Evolutionary conservation across 805 yeast genomes (phyloP), one percentile per base, ranked within the genome.

Genomic region (Monosporozyma aerobia): DNA sequence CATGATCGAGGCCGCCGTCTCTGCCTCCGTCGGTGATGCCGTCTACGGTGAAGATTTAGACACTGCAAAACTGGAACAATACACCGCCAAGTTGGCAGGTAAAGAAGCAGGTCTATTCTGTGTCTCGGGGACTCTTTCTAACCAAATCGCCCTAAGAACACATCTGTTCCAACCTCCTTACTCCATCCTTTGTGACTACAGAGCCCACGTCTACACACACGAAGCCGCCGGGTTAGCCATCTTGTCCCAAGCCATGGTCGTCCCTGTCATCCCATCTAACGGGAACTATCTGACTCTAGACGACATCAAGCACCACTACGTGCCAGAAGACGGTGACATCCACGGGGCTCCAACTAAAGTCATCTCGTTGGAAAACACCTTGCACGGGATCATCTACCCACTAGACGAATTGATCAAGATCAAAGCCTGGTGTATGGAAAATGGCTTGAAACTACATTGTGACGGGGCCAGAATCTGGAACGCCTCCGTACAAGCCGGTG

Each of bases 401-500:
- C 61, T 83, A 45, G 92, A 84, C 35, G 97, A 90, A 66, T 76
- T 90, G 52, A 71, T 72, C 53, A 78, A 80, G 53, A 90, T 90
- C 60, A 77, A 85, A 44, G 76, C 71, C 44, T 90, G 87, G 77
- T 87, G 92, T 57, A 73, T 75, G 51, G 77, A 71, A 30, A 75
- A 82, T 59, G 75, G 73, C 51, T 69, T 87, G 52, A 76, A 73
- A 52, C 68, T 90, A 59, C 97, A 92, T 63, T 80, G 90, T 61
- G 98, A 90, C 67, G 98, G 97, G 56, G 98, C 97, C n/a, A 78
- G 98, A 61, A 71, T 90, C 49, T 90, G 95, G 90, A 87, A 87
- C 67, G 97, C 97, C n/a, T 74, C 82, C 43, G 85, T 78, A 11
- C 90, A 78, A 29, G 46, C 64, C 25, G 89, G 86, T 27, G 74